phyloP scores from a whole-genome alignment of 257 asterid genomes.

The Lantana camara region DNA sequence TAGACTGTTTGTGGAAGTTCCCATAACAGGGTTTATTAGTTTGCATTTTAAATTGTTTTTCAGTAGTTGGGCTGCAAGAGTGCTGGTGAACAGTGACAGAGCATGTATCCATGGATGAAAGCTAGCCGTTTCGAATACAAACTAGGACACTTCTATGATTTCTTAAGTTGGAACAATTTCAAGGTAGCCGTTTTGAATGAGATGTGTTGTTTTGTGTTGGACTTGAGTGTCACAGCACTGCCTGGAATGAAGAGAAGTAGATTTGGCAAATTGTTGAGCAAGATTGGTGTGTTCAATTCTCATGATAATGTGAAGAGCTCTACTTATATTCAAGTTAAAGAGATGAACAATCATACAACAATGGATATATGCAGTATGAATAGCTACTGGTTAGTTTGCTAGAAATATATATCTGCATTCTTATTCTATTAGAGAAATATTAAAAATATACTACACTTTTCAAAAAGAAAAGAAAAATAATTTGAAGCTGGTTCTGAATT shows the following conservation, averaged over 20 bases:
- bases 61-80: slow-evolving; percentile 96
- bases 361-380: slow-evolving; percentile 76
- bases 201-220: no score
- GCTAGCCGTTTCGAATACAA: slow-evolving; percentile 41
- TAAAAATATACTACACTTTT: no score
- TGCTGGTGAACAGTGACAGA: slow-evolving; percentile 75
- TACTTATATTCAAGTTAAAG: slow-evolving; percentile 49
- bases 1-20: slow-evolving; percentile 66
- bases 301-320: no score
- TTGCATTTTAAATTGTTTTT: slow-evolving; percentile 14
- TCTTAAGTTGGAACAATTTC: not conserved
- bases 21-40: not conserved
- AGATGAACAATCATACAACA: slow-evolving; percentile 49
- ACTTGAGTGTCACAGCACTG: no score
- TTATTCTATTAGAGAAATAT: no score
- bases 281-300: no score
- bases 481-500: no score
- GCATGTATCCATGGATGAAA: slow-evolving; percentile 86
- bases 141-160: not conserved
- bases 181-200: no score
- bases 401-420: no score
- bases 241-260: no score
- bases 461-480: not conserved
- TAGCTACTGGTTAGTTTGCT: slow-evolving; percentile 52
- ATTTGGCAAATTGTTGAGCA: no score